These are phyloP conservation scores for Verticillium longisporum DNA, from an alignment of 2,329 filamentous ascomycete genomes.

Conservation along the genomic window DNA sequence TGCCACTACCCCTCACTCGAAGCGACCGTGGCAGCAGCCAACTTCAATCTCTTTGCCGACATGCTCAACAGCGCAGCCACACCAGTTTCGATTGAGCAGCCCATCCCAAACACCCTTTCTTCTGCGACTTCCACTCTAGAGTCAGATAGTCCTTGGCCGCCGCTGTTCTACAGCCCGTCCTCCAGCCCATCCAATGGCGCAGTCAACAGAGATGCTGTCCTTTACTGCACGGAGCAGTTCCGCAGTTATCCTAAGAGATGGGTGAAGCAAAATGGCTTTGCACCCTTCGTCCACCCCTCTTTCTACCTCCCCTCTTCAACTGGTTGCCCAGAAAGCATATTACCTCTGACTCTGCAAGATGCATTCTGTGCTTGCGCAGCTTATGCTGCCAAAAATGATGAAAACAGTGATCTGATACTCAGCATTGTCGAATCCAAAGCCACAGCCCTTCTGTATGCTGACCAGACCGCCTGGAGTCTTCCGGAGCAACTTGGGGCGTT, in stretches of 20 bases:
- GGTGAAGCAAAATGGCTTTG: slow-evolving; percentile 15
- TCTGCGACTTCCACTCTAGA: slow-evolving; percentile 2
- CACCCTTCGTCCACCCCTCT: slow-evolving; percentile 19
- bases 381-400: slow-evolving; percentile 17
- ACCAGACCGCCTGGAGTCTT: slow-evolving; percentile 9
- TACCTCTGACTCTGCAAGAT: slow-evolving; percentile 19
- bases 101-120: slow-evolving; percentile 8
- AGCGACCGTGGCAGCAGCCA: slow-evolving; percentile 10
- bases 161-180: slow-evolving; percentile 8
- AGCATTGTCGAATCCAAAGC: slow-evolving; percentile 16
- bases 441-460: slow-evolving; percentile 12
- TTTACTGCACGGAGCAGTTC: slow-evolving; percentile 12
- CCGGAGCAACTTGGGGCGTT: slow-evolving; percentile 13
- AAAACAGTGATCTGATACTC: slow-evolving; percentile 16
- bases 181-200: slow-evolving; percentile 2
- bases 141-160: slow-evolving; percentile 5
- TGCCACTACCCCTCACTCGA: slow-evolving; percentile 17
- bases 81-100: neutral
- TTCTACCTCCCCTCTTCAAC: slow-evolving; percentile 14
- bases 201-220: slow-evolving; percentile 7
- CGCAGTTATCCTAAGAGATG: slow-evolving; percentile 17
- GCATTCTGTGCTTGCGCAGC: slow-evolving; percentile 18
- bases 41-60: slow-evolving; percentile 20
- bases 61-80: slow-evolving; percentile 9
- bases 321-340: slow-evolving; percentile 7